phyloP scores from a whole-genome alignment of 768 basidiomycete genomes.

The Macrolepiota fuliginosa region DNA sequence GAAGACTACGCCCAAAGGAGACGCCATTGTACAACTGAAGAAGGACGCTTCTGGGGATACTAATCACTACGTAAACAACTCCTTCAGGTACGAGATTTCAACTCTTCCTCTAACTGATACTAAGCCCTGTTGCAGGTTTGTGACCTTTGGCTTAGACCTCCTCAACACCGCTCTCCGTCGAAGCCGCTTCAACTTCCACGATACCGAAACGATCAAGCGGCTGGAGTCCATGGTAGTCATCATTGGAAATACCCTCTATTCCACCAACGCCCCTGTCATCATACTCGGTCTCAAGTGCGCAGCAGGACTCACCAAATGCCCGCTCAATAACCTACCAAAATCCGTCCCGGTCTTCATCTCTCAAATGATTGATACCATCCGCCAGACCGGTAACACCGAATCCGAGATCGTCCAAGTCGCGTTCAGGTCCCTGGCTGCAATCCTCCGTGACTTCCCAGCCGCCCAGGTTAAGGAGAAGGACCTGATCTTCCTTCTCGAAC shows the following conservation, averaged over 20 bases:
- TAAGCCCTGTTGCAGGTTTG: conserved; percentile 52
- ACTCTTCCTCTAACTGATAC: background rate
- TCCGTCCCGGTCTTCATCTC: conserved; percentile 81
- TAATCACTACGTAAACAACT: conserved; percentile 83
- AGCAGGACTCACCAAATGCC: conserved; percentile 80
- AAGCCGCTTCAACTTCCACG: conserved; percentile 81
- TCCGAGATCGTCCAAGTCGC: conserved; percentile 88
- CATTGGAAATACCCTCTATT: conserved; percentile 92
- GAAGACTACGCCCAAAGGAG: conserved; percentile 40
- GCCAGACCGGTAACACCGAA: conserved; percentile 80
- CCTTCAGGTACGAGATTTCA: conserved; percentile 62
- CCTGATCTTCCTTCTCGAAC: conserved; percentile 79
- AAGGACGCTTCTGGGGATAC: conserved; percentile 51
- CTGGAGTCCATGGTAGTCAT: conserved; percentile 83
- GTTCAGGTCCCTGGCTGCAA: conserved; percentile 78
- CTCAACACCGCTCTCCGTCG: conserved; percentile 86
- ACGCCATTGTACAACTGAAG: conserved; percentile 77
- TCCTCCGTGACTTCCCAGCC: conserved; percentile 85
- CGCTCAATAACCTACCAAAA: conserved; percentile 68
- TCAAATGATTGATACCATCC: conserved; percentile 82
- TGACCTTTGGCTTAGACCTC: conserved; percentile 88
- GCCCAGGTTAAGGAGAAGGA: conserved; percentile 89
- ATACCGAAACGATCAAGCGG: conserved; percentile 70
- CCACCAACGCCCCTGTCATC: conserved; percentile 72
- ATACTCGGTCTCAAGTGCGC: conserved; percentile 75